Evolutionary conservation across 176 grass and related monocot species (phyloP).

Genomic region (Chloris gayana): DNA sequence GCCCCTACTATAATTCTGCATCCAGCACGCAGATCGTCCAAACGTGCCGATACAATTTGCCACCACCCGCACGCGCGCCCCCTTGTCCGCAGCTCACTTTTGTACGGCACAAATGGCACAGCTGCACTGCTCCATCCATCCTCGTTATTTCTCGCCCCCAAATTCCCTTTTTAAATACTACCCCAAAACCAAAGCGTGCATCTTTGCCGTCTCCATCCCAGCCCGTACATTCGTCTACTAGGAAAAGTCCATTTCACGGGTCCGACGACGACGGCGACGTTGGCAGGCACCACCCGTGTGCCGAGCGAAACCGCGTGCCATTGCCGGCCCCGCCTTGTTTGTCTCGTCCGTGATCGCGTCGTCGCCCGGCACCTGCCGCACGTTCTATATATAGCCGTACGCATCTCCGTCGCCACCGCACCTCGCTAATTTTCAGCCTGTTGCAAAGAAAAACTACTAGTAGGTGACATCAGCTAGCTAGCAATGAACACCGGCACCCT

Average conservation of each 20-base stretch:
- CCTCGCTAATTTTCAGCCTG: too few species aligned
- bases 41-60: background rate
- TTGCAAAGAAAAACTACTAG: too few species aligned
- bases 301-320: slow-evolving; percentile 27
- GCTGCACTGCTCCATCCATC: background rate
- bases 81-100: background rate
- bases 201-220: slow-evolving; percentile 19
- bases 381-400: background rate
- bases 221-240: background rate
- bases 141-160: too few species aligned
- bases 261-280: background rate
- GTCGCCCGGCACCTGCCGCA: background rate
- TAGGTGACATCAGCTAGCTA: background rate
- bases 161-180: background rate
- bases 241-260: background rate
- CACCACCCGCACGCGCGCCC: background rate
- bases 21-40: background rate
- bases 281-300: background rate
- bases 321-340: background rate
- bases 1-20: background rate
- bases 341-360: background rate
- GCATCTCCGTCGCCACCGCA: background rate
- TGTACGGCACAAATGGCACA: background rate
- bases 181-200: slow-evolving; percentile 1
- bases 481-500: slow-evolving; percentile 5